Evolutionary conservation across 352 stramenopile species (phyloP).

Genomic region (Phytophthora boehmeriae): DNA sequence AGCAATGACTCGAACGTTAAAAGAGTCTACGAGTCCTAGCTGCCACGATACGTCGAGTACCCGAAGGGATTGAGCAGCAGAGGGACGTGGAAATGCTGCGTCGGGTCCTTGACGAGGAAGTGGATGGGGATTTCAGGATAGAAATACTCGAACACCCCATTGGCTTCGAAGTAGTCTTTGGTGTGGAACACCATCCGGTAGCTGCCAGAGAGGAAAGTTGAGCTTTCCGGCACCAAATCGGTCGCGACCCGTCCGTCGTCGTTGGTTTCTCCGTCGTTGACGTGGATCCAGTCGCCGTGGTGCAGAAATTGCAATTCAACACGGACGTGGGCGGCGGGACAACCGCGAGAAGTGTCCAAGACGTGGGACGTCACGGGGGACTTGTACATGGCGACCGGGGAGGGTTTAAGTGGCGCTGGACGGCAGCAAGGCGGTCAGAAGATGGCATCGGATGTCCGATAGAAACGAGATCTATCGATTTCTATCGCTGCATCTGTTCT

Average conservation of each 20-base stretch:
- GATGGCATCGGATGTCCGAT: not conserved
- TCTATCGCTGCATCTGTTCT: too few species aligned
- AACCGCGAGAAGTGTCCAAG: slow-evolving; percentile 82
- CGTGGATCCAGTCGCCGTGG: slow-evolving; percentile 33
- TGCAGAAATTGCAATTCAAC: slow-evolving; percentile 70
- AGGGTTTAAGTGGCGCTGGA: too few species aligned
- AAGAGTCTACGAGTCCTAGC: too few species aligned
- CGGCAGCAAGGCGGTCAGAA: too few species aligned
- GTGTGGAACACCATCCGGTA: slow-evolving; percentile 90
- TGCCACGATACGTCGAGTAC: slow-evolving; percentile 91
- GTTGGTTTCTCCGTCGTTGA: slow-evolving; percentile 63
- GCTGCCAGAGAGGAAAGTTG: slow-evolving; percentile 47
- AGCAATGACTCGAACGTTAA: too few species aligned
- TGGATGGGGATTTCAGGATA: slow-evolving; percentile 86
- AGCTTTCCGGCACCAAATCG: slow-evolving; percentile 50
- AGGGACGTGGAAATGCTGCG: slow-evolving; percentile 89
- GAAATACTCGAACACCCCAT: slow-evolving; percentile 74
- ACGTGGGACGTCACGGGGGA: slow-evolving; percentile 88
- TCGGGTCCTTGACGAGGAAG: slow-evolving; percentile 76
- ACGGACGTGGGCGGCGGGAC: slow-evolving; percentile 68
- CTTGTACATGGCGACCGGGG: slow-evolving; percentile 39
- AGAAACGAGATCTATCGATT: too few species aligned
- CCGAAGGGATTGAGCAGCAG: slow-evolving; percentile 91
- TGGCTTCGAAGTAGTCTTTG: slow-evolving; percentile 77
- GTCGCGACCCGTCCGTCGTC: slow-evolving; percentile 53